phyloP scores from a whole-genome alignment of 805 yeast genomes.

The Lachancea cidri region DNA sequence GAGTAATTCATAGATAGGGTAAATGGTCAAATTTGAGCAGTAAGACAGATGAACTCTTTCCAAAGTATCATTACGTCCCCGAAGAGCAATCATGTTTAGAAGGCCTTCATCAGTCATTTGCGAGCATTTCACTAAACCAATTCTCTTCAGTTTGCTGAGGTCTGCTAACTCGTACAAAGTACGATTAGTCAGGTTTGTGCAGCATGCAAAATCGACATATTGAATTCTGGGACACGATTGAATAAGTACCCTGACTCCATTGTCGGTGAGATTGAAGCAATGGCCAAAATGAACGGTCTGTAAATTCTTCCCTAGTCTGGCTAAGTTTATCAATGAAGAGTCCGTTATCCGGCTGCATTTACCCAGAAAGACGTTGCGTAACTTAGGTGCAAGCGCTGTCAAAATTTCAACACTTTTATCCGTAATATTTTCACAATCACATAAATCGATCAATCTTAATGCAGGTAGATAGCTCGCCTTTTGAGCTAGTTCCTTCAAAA shows the following conservation, averaged over 20 bases:
- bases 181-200: constrained; percentile 80
- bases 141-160: constrained; percentile 76
- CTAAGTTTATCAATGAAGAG: constrained; percentile 62
- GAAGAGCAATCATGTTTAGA: constrained; percentile 56
- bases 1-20: constrained; percentile 70
- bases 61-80: constrained; percentile 71
- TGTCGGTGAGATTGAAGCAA: constrained; percentile 85
- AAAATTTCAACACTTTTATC: constrained; percentile 73
- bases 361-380: constrained; percentile 82
- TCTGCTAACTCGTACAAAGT: constrained; percentile 72
- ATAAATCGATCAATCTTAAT: constrained; percentile 76
- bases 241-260: constrained; percentile 72
- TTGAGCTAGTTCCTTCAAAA: constrained; percentile 39
- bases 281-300: constrained; percentile 94
- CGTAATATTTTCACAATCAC: constrained; percentile 75
- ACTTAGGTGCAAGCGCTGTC: constrained; percentile 72
- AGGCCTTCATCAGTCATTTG: constrained; percentile 84
- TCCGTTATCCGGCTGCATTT: constrained; percentile 88
- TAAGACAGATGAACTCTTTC: constrained; percentile 93
- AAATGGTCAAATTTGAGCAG: constrained; percentile 73
- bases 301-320: constrained; percentile 69
- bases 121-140: constrained; percentile 88
- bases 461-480: constrained; percentile 44
- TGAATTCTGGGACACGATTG: constrained; percentile 78
- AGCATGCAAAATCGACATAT: constrained; percentile 93